Percentiles rank a stretch among this genome's conserved stretches.
Conservation (phyloP, 805 yeast species). For the Candida tibetensis region DNA sequence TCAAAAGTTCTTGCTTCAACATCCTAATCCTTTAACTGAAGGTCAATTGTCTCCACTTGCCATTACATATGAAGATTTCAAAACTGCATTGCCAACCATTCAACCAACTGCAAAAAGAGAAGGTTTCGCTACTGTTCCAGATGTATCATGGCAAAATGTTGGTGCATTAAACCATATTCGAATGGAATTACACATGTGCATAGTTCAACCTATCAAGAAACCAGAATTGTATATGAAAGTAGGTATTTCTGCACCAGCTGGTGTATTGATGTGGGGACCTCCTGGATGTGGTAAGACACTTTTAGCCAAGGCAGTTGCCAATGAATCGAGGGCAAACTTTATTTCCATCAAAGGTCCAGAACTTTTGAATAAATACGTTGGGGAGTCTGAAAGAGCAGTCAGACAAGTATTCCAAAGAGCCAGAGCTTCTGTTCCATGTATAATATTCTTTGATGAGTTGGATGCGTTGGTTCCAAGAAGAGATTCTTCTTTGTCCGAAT, state of each 20-base stretch:
- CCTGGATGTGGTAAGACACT: conserved; percentile 99
- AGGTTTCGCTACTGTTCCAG: conserved; percentile 98
- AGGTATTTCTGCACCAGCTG: conserved; percentile 95
- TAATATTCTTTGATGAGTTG: conserved; percentile 91
- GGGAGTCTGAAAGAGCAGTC: conserved; percentile 92
- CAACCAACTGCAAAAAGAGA: conserved; percentile 98
- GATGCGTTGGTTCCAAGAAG: conserved; percentile 96
- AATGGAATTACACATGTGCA: conserved; percentile 92
- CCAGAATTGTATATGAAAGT: conserved; percentile 88
- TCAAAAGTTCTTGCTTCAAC: conserved; percentile 65
- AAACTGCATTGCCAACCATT: conserved; percentile 82
- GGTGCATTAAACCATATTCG: conserved; percentile 84
- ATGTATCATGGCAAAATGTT: conserved; percentile 91
- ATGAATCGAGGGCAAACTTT: conserved; percentile 94
- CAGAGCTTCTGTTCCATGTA: conserved; percentile 89
- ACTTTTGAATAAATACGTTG: conserved; percentile 88
- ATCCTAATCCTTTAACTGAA: conserved; percentile 74
- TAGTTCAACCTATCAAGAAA: conserved; percentile 91
- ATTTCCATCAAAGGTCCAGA: conserved; percentile 97
- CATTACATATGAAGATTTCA: conserved; percentile 76
- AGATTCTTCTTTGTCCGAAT: conserved; percentile 82
- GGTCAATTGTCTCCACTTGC: conserved; percentile 75
- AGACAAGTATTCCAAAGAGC: conserved; percentile 93
- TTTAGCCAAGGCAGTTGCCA: conserved; percentile 96
- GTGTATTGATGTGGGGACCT: conserved; percentile 98